Evolutionary conservation across 768 basidiomycete genomes (phyloP).

Genomic region (Boletus insuetus): DNA sequence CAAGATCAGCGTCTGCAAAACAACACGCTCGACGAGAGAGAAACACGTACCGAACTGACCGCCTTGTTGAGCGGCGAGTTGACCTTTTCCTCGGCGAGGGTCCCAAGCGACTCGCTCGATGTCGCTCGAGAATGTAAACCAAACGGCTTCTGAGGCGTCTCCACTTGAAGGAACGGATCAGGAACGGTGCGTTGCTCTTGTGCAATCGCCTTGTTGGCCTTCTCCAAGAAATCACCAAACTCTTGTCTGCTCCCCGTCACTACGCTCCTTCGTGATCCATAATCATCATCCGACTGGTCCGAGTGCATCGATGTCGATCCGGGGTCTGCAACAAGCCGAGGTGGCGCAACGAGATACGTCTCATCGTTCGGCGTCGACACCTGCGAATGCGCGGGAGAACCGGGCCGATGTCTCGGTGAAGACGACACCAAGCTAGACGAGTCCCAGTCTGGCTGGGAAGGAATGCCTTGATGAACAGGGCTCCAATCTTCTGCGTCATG

Average conservation of each 20-base stretch:
- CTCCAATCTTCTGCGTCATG: slow-evolving; percentile 79
- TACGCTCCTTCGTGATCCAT: slow-evolving; percentile 40
- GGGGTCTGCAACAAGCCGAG: slow-evolving; percentile 29
- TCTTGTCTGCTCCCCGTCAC: slow-evolving; percentile 36
- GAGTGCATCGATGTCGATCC: slow-evolving; percentile 35
- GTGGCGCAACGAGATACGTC: slow-evolving; percentile 36
- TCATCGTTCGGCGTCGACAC: slow-evolving; percentile 50
- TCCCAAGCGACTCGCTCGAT: slow-evolving; percentile 89
- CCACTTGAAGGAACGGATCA: slow-evolving; percentile 74
- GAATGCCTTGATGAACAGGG: slow-evolving; percentile 61
- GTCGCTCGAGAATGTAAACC: slow-evolving; percentile 75
- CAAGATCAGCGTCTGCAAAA: background rate
- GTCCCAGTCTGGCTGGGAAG: slow-evolving; percentile 78
- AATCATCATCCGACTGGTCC: slow-evolving; percentile 63
- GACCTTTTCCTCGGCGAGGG: slow-evolving; percentile 87
- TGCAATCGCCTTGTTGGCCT: slow-evolving; percentile 81
- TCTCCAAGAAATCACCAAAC: slow-evolving; percentile 79
- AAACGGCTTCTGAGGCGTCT: slow-evolving; percentile 74
- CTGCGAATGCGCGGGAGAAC: slow-evolving; percentile 64
- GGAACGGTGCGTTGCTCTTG: slow-evolving; percentile 74
- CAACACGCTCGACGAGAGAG: background rate
- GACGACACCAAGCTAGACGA: slow-evolving; percentile 48
- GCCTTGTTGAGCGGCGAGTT: slow-evolving; percentile 94
- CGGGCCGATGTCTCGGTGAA: slow-evolving; percentile 38
- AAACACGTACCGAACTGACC: slow-evolving; percentile 66